Conservation (phyloP, 2,329 filamentous ascomycete species). For the Pseudogymnoascus sp. region DNA sequence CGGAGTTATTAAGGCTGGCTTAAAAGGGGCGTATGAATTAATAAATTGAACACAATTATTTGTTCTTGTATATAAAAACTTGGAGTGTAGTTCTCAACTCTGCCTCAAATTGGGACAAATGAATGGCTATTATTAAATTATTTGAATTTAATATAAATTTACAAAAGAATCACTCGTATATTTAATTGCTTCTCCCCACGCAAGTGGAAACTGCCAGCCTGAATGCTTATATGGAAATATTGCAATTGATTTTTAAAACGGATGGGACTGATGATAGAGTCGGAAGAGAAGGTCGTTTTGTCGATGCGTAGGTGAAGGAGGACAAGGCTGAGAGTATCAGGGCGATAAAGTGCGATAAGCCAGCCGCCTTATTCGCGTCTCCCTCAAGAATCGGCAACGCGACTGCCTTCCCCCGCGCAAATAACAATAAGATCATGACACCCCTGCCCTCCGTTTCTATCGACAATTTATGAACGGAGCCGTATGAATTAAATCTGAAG, state of each 20-base stretch:
- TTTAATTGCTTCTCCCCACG: neutral
- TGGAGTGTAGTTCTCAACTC: neutral
- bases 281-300: no score
- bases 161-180: neutral
- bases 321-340: neutral
- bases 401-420: neutral
- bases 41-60: neutral
- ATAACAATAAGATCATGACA: conserved; percentile 5
- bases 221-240: neutral
- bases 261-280: neutral
- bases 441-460: neutral
- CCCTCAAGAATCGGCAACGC: neutral
- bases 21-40: neutral
- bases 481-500: neutral
- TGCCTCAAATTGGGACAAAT: neutral
- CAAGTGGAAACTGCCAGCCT: neutral
- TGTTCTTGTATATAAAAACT: neutral
- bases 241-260: neutral
- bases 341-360: conserved; percentile 1
- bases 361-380: neutral
- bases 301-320: neutral
- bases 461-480: neutral
- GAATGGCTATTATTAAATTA: conserved; percentile 1
- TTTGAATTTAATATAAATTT: conserved; percentile 5
- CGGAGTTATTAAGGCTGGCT: neutral